These are phyloP conservation scores for Trichophaea hybrida DNA, from an alignment of 2,329 filamentous ascomycete species.

Conservation along the genomic window DNA sequence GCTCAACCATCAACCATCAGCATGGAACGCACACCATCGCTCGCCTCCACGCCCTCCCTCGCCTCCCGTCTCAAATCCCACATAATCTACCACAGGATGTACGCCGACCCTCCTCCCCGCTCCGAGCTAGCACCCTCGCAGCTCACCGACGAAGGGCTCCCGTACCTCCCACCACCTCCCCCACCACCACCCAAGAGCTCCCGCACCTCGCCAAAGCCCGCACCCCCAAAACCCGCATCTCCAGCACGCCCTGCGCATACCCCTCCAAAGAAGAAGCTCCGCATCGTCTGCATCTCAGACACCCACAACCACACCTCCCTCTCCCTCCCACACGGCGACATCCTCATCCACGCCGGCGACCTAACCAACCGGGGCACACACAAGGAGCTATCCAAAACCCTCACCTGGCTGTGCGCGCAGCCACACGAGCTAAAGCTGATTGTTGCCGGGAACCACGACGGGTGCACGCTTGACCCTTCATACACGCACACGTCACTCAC, in stretches of 20 bases:
- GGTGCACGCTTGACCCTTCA: slow-evolving; percentile 47
- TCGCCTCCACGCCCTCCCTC: background rate
- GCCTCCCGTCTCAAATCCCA: background rate
- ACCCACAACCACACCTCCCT: slow-evolving; percentile 45
- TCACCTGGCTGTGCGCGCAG: slow-evolving; percentile 52
- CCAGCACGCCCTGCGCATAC: background rate
- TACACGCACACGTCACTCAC: slow-evolving; percentile 44
- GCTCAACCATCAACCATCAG: too few relatives aligned
- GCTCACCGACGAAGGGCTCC: slow-evolving; percentile 4
- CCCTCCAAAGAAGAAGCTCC: slow-evolving; percentile 35
- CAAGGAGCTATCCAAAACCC: slow-evolving; percentile 42
- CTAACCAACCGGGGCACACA: slow-evolving; percentile 56
- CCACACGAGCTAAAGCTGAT: slow-evolving; percentile 58
- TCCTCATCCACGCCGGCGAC: slow-evolving; percentile 64
- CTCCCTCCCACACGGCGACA: slow-evolving; percentile 52
- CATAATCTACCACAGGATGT: slow-evolving; percentile 2
- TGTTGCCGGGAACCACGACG: slow-evolving; percentile 60
- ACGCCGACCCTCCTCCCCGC: slow-evolving; percentile 1
- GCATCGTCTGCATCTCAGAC: slow-evolving; percentile 63
- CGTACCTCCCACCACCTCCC: background rate
- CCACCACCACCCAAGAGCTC: background rate
- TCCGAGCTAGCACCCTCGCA: slow-evolving; percentile 2
- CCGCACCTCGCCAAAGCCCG: background rate
- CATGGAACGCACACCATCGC: background rate
- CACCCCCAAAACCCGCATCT: background rate